phyloP scores from a whole-genome alignment of 1,284 basidiomycete genomes.

The Apiotrichum domesticum region DNA sequence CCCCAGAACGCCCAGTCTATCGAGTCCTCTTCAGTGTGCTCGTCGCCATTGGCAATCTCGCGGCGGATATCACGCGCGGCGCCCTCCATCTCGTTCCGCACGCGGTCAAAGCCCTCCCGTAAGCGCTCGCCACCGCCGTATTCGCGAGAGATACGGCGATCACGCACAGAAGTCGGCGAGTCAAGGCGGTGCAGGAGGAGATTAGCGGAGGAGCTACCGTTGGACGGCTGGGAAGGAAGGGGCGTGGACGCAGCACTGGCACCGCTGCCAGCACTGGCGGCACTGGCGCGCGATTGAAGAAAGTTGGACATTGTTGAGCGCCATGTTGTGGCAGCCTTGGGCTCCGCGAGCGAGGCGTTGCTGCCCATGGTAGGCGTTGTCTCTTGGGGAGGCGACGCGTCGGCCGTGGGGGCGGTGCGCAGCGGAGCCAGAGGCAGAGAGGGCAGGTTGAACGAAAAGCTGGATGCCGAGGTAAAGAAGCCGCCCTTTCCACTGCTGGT shows the following conservation, averaged over 20 bases:
- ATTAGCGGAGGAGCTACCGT: slow-evolving; percentile 1
- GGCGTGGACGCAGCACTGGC: too few species aligned
- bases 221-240: slow-evolving; percentile 6
- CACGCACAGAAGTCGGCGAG: slow-evolving; percentile 30
- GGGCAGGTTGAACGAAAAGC: slow-evolving; percentile 10
- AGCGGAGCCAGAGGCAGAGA: slow-evolving; percentile 1
- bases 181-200: slow-evolving; percentile 28
- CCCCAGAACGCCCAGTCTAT: slow-evolving; percentile 86
- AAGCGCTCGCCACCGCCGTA: slow-evolving; percentile 29
- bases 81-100: slow-evolving; percentile 42
- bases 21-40: not conserved
- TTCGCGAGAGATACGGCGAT: slow-evolving; percentile 35
- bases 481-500: not conserved
- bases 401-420: not conserved
- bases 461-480: slow-evolving; percentile 13
- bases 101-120: slow-evolving; percentile 42
- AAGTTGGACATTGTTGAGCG: slow-evolving; percentile 34
- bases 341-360: not conserved
- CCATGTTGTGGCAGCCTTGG: slow-evolving; percentile 13
- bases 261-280: not conserved
- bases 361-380: not conserved
- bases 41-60: slow-evolving; percentile 51
- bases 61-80: slow-evolving; percentile 43
- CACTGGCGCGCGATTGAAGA: slow-evolving; percentile 8
- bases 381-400: not conserved